A percentile compares a stretch with the other conserved stretches of the same genome.
phyloP scores from a whole-genome alignment of 495 filamentous ascomycete genomes.

The Aspergillus baeticus region DNA sequence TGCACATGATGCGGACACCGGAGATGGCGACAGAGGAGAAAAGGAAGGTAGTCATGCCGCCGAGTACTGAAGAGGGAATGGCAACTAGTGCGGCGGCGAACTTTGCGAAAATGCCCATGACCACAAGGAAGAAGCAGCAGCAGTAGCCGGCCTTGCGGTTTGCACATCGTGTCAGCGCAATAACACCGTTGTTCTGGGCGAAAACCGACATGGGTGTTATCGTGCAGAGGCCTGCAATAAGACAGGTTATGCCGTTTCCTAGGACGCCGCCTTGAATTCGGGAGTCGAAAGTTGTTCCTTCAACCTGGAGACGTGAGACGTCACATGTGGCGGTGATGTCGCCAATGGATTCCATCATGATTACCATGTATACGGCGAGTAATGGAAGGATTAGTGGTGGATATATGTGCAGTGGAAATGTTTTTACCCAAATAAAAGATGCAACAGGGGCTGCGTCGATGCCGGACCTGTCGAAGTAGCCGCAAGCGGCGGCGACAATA shows the following conservation, averaged over 20 bases:
- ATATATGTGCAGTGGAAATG: conserved; percentile 78
- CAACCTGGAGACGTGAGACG: conserved; percentile 81
- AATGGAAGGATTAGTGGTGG: conserved; percentile 81
- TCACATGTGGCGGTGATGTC: conserved; percentile 61
- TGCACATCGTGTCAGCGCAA: conserved; percentile 83
- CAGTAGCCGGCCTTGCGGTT: conserved; percentile 83
- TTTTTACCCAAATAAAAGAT: conserved; percentile 89
- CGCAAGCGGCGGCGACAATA: conserved; percentile 80
- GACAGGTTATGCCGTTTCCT: conserved; percentile 74
- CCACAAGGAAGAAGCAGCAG: conserved; percentile 74
- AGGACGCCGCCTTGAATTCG: conserved; percentile 85
- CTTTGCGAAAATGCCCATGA: conserved; percentile 91
- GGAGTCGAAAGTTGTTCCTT: conserved; percentile 78
- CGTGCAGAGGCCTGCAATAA: conserved; percentile 78
- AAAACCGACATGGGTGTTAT: conserved; percentile 81
- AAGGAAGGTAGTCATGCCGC: conserved; percentile 93
- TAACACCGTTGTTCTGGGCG: conserved; percentile 92
- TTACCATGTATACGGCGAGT: conserved; percentile 82
- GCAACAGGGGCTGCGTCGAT: conserved; percentile 72
- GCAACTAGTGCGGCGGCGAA: conserved; percentile 86
- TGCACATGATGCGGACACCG: conserved; percentile 80
- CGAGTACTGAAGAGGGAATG: conserved; percentile 77
- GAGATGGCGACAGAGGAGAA: conserved; percentile 83
- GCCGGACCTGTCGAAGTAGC: conserved; percentile 72
- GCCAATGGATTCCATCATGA: conserved; percentile 88